These are phyloP conservation scores for Cercospora sp. DNA, from an alignment of 2,329 filamentous ascomycete genomes.

Conservation along the genomic window DNA sequence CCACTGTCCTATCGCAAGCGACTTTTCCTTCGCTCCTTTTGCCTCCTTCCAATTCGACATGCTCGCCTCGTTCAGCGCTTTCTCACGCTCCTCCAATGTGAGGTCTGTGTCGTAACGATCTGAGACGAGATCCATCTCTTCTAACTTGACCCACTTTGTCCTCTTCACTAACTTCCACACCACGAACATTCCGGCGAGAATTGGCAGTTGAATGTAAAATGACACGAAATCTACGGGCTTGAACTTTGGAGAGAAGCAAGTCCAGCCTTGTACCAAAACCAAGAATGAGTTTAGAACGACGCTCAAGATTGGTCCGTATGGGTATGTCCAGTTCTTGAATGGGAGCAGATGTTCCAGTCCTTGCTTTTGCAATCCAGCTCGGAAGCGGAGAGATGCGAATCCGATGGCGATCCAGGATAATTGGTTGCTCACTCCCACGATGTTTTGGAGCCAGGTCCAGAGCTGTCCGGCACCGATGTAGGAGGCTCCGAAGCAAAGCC, in stretches of 20 bases:
- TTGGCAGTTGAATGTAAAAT: slow-evolving; percentile 59
- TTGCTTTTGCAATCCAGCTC: slow-evolving; percentile 57
- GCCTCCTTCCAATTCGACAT: slow-evolving; percentile 19
- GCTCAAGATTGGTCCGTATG: slow-evolving; percentile 59
- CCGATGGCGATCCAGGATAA: slow-evolving; percentile 66
- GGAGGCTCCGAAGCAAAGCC: slow-evolving; percentile 61
- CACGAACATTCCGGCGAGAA: slow-evolving; percentile 59
- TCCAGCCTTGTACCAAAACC: slow-evolving; percentile 65
- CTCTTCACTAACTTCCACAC: slow-evolving; percentile 56
- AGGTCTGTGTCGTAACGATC: slow-evolving; percentile 27
- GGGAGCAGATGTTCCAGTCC: slow-evolving; percentile 62
- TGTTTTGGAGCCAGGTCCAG: slow-evolving; percentile 67
- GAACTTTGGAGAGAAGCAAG: slow-evolving; percentile 61
- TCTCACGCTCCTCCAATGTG: slow-evolving; percentile 23
- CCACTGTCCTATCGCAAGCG: slow-evolving; percentile 22
- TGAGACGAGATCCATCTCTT: slow-evolving; percentile 51
- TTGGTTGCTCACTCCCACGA: slow-evolving; percentile 68
- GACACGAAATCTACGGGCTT: slow-evolving; percentile 62
- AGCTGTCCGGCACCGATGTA: slow-evolving; percentile 64
- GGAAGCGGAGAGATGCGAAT: slow-evolving; percentile 65
- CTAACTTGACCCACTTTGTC: slow-evolving; percentile 48
- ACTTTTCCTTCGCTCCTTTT: slow-evolving; percentile 19
- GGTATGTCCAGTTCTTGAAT: slow-evolving; percentile 68
- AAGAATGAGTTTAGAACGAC: slow-evolving; percentile 60
- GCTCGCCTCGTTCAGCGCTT: slow-evolving; percentile 19